Base-by-base conservation (phyloP, 257 asterid genomes). In the Linaria vulgaris region DNA sequence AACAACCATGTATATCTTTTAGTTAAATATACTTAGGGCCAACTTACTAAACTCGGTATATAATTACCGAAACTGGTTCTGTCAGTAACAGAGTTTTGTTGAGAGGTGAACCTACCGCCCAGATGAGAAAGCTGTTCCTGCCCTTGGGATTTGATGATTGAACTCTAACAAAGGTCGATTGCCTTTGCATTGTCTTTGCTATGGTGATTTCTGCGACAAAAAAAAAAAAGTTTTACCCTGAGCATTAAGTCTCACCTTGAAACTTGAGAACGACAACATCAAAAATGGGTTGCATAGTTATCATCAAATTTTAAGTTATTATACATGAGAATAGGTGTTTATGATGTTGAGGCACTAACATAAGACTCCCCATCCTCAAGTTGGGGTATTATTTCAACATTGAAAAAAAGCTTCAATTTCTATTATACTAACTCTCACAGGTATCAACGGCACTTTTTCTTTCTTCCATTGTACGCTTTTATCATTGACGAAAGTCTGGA, bases 101-200 rank as follows among this genome's bases (percentile, higher is more conserved):
- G 10, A 55, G 44, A 47, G 9, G 45, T n/a, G 27, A 38, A 61
- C 73, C 34, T 73, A 83, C 90, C 90, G 76, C 83, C 87, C 87
- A 83, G 55, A 83, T 61, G 39, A 80, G 74, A 56, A 78, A 63
- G 17, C 78, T 72, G 48, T 78, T 80, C 65, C 75, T 74, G 64
- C 76, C 77, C 71, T 76, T 61, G 45, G 78, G 76, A 78, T 70
- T 80, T 67, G 90, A 80, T 41, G 82, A 67, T 39, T 83, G 85
- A 63, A 72, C 84, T 72, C 82, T 77, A 53, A 80, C 90, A 69
- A 83, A 83, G 22, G 85, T 78, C 3, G 90, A 80, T 52, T 83
- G 90, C 76, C 90, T 80, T 39, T 66, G 74, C 80, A 80, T 71
- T 39, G 90, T 83, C 80, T 65, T 70, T 61, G 79, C 87, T 56